A percentile compares a stretch with the other conserved stretches of the same genome.
phyloP scores from a whole-genome alignment of 768 basidiomycete species.

The Boletus fagicola region DNA sequence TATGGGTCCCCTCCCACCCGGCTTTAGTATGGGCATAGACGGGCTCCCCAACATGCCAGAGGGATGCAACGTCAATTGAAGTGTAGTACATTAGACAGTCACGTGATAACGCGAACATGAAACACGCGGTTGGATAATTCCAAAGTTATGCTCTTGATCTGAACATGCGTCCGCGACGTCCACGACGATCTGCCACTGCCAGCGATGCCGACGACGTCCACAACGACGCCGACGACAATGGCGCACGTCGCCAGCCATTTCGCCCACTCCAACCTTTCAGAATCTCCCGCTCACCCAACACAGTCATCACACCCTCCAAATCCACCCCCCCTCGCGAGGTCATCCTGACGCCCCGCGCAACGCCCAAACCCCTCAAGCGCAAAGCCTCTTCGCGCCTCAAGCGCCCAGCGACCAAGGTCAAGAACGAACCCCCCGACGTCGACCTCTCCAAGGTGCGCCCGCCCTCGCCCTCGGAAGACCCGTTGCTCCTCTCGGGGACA shows the following conservation, averaged over 20 bases:
- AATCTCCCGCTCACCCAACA: conserved; percentile 30
- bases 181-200: conserved; percentile 11
- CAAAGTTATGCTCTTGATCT: conserved; percentile 11
- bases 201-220: background rate
- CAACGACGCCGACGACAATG: background rate
- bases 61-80: conserved; percentile 13
- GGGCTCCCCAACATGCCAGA: conserved; percentile 50
- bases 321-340: conserved; percentile 72
- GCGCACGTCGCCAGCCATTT: conserved; percentile 19
- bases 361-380: conserved; percentile 40
- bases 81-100: background rate
- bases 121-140: conserved; percentile 5
- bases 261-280: conserved; percentile 16
- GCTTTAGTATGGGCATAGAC: conserved; percentile 54
- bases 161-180: conserved; percentile 20
- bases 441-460: conserved; percentile 62
- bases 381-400: conserved; percentile 29
- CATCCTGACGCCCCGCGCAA: conserved; percentile 37
- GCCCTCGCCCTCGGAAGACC: conserved; percentile 74
- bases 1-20: conserved; percentile 81
- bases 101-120: conserved; percentile 12
- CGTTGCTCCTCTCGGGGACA: conserved; percentile 55
- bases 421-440: conserved; percentile 66
- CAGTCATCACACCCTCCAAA: conserved; percentile 40
- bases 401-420: conserved; percentile 34